Evolutionary conservation across 192 early-diverging fungal species (phyloP).

Genomic region (Entrophospora sp.): DNA sequence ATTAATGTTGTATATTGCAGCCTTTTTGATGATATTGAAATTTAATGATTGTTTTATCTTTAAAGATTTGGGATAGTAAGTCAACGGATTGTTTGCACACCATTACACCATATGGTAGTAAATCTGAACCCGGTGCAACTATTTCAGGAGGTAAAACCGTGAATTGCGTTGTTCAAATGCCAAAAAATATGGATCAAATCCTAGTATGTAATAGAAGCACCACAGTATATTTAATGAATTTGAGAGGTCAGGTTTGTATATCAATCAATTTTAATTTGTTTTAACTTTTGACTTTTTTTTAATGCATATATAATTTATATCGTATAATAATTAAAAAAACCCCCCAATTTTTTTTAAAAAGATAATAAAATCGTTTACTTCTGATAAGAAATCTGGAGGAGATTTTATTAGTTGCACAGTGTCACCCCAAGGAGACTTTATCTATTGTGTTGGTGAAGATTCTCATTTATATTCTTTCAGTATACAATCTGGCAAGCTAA

Average conservation of each 20-base stretch:
- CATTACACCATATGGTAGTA: conserved; percentile 41
- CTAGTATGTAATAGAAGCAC: conserved; percentile 73
- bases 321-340: no score
- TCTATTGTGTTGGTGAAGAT: conserved; percentile 70
- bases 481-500: conserved; percentile 46
- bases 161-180: conserved; percentile 50
- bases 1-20: no score
- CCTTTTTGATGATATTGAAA: no score
- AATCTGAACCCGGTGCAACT: conserved; percentile 40
- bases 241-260: conserved; percentile 43
- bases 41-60: no score
- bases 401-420: conserved; percentile 51
- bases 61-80: conserved; percentile 91
- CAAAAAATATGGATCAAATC: conserved; percentile 54
- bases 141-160: conserved; percentile 43
- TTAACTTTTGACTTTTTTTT: no score
- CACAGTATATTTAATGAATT: conserved; percentile 60
- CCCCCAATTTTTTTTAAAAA: no score
- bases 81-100: conserved; percentile 59
- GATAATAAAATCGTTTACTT: conserved; percentile 37
- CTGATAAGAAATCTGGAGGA: conserved; percentile 35
- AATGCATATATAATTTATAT: no score
- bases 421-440: conserved; percentile 72
- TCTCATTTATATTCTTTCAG: conserved; percentile 61
- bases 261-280: neutral